Base-by-base conservation (phyloP, 768 basidiomycete genomes). In the Termitomyces bulborhizus region DNA sequence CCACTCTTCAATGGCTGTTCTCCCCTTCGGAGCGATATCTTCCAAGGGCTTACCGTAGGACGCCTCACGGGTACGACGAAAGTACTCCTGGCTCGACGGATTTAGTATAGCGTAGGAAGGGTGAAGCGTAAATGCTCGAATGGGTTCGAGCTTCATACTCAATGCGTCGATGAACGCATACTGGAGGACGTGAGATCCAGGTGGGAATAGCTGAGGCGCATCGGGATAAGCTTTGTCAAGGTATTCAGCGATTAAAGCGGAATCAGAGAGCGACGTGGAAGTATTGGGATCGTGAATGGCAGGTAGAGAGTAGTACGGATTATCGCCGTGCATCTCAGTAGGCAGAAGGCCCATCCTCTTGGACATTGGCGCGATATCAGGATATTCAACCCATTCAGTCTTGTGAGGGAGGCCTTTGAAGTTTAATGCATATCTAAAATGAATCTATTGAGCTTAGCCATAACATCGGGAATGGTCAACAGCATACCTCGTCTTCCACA, bases 351-450 rank as follows among this genome's bases (percentile, higher is more conserved):
- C 69, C 8, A 72, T 62, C 42, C 63, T 60, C 27, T 66, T 71
- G 43, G 68, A 67, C 18, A 69, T 52, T 0, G 63, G 34, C 31
- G 65, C 70, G 34, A 79, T 74, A 55, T 78, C 71, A 15, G 74
- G 70, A 59, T 66, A 75, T 51, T 76, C 74, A 21, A 77, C 64
- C 75, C 75, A 78, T 51, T 68, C 66, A 2, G 78, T 78, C 48
- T 63, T 65, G 67, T 74, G 71, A 8, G 69, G 65, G 26, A 79
- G 40, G 15, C 67, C 63, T 47, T 69, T 69, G 58, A 58, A 66
- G 47, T 70, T 70, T n/a, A 72, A 56, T 15, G 62, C 55, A 39
- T 63, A 65, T 52, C 70, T 70, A 37, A 34, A 7, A 9, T 11
- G 16, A n/a, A 13, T 37, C 37, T 0, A 27, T 11, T 39, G 3